A percentile compares a stretch with the other conserved stretches of the same genome.
phyloP scores from a whole-genome alignment of 345 rosid species.

The Clarkia xantiana region DNA sequence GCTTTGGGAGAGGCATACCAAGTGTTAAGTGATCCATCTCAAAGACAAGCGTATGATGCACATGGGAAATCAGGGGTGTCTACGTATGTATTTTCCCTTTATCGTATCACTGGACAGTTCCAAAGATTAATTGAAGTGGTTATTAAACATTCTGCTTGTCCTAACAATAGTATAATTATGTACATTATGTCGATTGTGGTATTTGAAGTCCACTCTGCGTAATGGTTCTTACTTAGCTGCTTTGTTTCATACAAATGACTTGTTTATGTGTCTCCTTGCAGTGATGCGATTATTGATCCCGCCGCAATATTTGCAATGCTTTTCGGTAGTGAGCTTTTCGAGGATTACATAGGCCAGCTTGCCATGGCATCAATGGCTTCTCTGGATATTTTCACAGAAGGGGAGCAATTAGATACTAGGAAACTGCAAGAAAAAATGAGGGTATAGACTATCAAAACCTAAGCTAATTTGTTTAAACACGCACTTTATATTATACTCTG shows the following conservation, averaged over 20 bases:
- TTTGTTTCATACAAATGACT: not conserved
- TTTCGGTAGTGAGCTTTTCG: conserved; percentile 97
- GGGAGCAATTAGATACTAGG: conserved; percentile 71
- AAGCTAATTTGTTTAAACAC: not conserved
- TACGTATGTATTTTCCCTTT: conserved; percentile 41
- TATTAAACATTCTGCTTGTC: not conserved
- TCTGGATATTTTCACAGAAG: conserved; percentile 69
- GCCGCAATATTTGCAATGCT: conserved; percentile 97
- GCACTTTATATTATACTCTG: not conserved
- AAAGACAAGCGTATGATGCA: conserved; percentile 89
- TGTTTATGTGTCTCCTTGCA: conserved; percentile 16
- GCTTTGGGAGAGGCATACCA: conserved; percentile 95
- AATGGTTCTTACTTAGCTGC: not conserved
- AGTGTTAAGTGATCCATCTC: conserved; percentile 79
- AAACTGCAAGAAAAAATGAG: conserved; percentile 88
- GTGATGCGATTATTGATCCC: conserved; percentile 87
- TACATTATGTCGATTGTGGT: not conserved
- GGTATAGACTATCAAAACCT: conserved; percentile 17
- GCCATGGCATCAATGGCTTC: conserved; percentile 99
- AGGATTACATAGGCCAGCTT: conserved; percentile 88
- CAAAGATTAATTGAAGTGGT: conserved; percentile 4
- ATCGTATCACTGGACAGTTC: conserved; percentile 3
- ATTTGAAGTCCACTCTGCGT: not conserved
- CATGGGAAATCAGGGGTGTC: conserved; percentile 93
- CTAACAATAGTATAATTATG: not conserved